Evolutionary conservation across 345 rosid species (phyloP).

Genomic region (Ailanthus altissimus): DNA sequence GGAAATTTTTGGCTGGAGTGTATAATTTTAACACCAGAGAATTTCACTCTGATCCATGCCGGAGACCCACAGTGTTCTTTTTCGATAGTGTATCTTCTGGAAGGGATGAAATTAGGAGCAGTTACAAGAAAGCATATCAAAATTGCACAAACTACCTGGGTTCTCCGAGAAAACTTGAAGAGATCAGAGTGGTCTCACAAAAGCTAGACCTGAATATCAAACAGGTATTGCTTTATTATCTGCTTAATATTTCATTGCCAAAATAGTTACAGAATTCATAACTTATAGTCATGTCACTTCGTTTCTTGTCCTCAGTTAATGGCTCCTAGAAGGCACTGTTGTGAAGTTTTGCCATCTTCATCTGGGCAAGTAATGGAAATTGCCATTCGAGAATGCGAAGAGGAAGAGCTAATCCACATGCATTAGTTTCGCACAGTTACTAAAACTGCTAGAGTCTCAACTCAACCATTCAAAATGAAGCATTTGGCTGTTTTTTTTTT

Average conservation of each 20-base stretch:
- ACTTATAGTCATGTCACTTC: neutral
- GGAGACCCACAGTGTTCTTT: conserved; percentile 67
- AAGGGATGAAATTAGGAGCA: conserved; percentile 35
- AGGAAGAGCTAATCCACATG: conserved; percentile 65
- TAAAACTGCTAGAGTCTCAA: neutral
- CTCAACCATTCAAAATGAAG: neutral
- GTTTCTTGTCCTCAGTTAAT: conserved; percentile 41
- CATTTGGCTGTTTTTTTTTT: neutral
- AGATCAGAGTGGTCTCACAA: conserved; percentile 62
- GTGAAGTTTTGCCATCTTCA: conserved; percentile 69
- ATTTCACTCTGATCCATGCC: conserved; percentile 60
- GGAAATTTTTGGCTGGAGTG: conserved; percentile 28
- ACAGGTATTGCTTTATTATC: conserved; percentile 44
- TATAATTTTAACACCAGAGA: conserved; percentile 63
- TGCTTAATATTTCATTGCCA: neutral
- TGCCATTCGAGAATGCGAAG: conserved; percentile 62
- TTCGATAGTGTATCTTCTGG: conserved; percentile 39
- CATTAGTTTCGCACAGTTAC: conserved; percentile 18
- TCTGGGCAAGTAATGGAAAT: conserved; percentile 55
- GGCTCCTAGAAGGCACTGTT: conserved; percentile 90
- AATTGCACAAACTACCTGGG: conserved; percentile 47
- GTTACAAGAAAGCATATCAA: conserved; percentile 49
- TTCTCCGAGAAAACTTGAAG: conserved; percentile 61
- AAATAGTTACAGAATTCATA: neutral
- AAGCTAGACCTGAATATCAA: conserved; percentile 51